Percentiles rank a stretch among this genome's conserved stretches.
These are phyloP conservation scores for Cubamyces sp. DNA, from an alignment of 768 basidiomycete species.

Conservation along the genomic window DNA sequence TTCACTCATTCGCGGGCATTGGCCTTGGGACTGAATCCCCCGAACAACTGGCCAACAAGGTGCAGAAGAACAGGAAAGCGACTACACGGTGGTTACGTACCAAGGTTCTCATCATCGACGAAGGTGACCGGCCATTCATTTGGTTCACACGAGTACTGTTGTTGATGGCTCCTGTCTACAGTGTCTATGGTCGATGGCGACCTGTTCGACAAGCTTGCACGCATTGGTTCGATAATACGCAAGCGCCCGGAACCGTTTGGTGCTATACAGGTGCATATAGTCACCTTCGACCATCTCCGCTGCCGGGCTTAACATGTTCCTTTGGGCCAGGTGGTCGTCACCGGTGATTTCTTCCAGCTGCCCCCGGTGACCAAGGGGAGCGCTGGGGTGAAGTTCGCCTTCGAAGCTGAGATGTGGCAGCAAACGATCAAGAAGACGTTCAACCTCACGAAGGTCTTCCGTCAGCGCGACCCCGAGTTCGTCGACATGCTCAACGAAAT, in stretches of 20 bases:
- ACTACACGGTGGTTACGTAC: constrained; percentile 79
- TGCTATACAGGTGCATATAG: constrained; percentile 76
- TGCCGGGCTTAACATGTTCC: neutral
- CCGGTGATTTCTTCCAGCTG: constrained; percentile 98
- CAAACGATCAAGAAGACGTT: constrained; percentile 78
- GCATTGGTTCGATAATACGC: constrained; percentile 66
- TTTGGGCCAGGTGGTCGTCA: constrained; percentile 71
- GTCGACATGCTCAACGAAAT: constrained; percentile 98
- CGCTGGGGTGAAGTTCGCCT: constrained; percentile 80
- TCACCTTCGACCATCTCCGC: neutral
- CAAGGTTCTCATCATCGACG: constrained; percentile 82
- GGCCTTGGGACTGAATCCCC: constrained; percentile 76
- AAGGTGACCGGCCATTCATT: constrained; percentile 50
- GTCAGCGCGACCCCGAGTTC: constrained; percentile 82
- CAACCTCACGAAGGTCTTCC: constrained; percentile 94
- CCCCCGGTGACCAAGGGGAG: constrained; percentile 81
- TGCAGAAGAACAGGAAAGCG: constrained; percentile 87
- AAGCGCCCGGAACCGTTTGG: constrained; percentile 80
- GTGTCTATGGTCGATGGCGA: constrained; percentile 98
- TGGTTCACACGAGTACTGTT: neutral
- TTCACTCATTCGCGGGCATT: constrained; percentile 96
- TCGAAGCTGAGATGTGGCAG: constrained; percentile 84
- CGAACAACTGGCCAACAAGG: constrained; percentile 62
- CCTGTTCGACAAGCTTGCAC: constrained; percentile 87
- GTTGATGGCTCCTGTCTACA: constrained; percentile 36